Evolutionary conservation across 73 alveolate species (phyloP).

Genomic region (Paramecium sexaurelia): DNA sequence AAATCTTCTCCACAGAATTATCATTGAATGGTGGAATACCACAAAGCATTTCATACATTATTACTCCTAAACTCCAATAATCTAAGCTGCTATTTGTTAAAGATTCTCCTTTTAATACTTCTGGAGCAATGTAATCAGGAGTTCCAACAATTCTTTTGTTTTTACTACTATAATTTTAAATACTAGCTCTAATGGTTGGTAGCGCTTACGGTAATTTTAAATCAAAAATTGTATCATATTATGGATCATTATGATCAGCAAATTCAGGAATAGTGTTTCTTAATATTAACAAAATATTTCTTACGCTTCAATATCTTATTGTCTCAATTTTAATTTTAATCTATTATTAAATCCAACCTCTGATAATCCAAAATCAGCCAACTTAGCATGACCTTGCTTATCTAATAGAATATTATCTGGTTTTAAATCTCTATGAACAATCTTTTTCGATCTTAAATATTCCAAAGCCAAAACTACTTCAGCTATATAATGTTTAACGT

Average conservation of each 20-base stretch:
- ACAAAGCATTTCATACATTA: constrained; percentile 77
- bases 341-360: constrained; percentile 68
- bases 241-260: constrained; percentile 23
- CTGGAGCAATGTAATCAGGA: constrained; percentile 76
- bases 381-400: constrained; percentile 76
- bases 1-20: constrained; percentile 70
- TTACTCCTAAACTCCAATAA: constrained; percentile 77
- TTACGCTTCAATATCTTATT: constrained; percentile 59
- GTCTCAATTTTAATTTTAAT: constrained; percentile 70
- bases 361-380: constrained; percentile 81
- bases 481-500: constrained; percentile 80
- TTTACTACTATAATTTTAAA: neutral
- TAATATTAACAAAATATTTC: neutral
- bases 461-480: constrained; percentile 81
- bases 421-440: constrained; percentile 84
- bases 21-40: constrained; percentile 77
- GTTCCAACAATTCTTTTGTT: constrained; percentile 74
- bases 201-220: constrained; percentile 11
- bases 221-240: constrained; percentile 18
- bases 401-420: constrained; percentile 85
- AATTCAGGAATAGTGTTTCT: constrained; percentile 47
- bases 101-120: constrained; percentile 68
- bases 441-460: constrained; percentile 74
- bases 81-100: constrained; percentile 9
- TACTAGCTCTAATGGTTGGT: neutral